Evolutionary conservation across 371 early-diverging fungal genomes (phyloP).

Genomic region (Sporodiniella umbellata): DNA sequence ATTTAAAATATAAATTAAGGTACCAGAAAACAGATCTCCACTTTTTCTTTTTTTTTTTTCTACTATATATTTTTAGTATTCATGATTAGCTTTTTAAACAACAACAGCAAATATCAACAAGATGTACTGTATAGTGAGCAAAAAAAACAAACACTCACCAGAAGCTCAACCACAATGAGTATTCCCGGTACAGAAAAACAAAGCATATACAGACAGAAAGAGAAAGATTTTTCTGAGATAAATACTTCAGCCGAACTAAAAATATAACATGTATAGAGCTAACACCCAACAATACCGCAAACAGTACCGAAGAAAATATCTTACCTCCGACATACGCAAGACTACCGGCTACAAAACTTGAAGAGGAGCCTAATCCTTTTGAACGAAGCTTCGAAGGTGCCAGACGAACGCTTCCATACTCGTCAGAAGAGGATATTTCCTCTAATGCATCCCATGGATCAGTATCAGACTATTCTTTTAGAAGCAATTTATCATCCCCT

Average conservation of each 20-base stretch:
- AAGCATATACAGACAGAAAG: too few species aligned
- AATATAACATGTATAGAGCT: not conserved
- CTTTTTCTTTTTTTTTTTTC: not conserved
- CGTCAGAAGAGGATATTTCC: not conserved
- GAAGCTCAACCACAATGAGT: not conserved
- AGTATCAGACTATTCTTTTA: not conserved
- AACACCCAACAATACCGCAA: not conserved
- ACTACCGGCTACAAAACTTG: conserved; percentile 19
- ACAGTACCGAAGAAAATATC: conserved; percentile 9
- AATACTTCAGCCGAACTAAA: not conserved
- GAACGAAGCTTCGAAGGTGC: conserved; percentile 22
- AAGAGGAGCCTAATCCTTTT: conserved; percentile 28
- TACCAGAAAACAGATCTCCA: not conserved
- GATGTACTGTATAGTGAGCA: not conserved
- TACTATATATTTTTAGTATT: not conserved
- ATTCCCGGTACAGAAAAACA: not conserved
- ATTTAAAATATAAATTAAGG: not conserved
- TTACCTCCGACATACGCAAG: conserved; percentile 16
- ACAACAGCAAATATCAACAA: not conserved
- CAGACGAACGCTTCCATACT: not conserved
- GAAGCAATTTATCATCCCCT: not conserved
- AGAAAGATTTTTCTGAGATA: too few species aligned
- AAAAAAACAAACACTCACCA: not conserved
- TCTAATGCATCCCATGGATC: too few species aligned
- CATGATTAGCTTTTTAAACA: not conserved